Percentiles rank a stretch among this genome's conserved stretches.
phyloP scores from a whole-genome alignment of 2,329 filamentous ascomycete genomes.

The Phialocephala sp. region DNA sequence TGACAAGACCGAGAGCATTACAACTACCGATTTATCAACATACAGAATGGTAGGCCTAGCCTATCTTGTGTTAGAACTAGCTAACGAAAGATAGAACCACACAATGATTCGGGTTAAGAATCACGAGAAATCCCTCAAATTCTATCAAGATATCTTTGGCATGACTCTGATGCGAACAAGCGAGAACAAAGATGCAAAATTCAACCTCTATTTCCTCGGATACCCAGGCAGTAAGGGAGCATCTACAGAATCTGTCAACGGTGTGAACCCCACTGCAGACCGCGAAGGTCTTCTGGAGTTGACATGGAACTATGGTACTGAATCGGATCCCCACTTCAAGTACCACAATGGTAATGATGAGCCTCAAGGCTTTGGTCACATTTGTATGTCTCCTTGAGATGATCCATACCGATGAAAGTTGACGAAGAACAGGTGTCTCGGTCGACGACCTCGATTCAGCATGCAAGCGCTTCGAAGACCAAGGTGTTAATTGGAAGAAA shows the following conservation, averaged over 20 bases:
- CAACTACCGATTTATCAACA: conserved; percentile 72
- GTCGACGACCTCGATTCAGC: conserved; percentile 91
- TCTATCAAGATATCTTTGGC: conserved; percentile 85
- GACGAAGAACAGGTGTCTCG: conserved; percentile 62
- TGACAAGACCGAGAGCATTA: conserved; percentile 74
- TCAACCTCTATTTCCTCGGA: conserved; percentile 92
- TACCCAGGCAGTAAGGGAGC: conserved; percentile 67
- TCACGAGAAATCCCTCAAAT: conserved; percentile 73
- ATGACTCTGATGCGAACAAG: conserved; percentile 80
- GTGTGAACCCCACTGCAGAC: conserved; percentile 63
- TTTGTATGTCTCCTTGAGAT: conserved; percentile 64
- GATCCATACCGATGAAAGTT: conserved; percentile 4
- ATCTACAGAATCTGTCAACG: conserved; percentile 58
- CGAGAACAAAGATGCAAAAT: conserved; percentile 73
- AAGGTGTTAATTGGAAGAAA: conserved; percentile 93
- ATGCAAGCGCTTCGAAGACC: conserved; percentile 82
- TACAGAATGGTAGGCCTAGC: conserved; percentile 68
- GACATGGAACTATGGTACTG: conserved; percentile 84
- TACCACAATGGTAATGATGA: conserved; percentile 94
- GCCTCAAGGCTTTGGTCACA: conserved; percentile 93
- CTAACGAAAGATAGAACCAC: conserved; percentile 65
- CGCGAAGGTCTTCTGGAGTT: conserved; percentile 88
- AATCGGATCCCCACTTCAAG: conserved; percentile 81
- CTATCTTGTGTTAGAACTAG: background rate
- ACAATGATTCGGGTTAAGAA: conserved; percentile 96